phyloP scores from a whole-genome alignment of 1,284 basidiomycete species.

The Cryptococcus deneoformans region DNA sequence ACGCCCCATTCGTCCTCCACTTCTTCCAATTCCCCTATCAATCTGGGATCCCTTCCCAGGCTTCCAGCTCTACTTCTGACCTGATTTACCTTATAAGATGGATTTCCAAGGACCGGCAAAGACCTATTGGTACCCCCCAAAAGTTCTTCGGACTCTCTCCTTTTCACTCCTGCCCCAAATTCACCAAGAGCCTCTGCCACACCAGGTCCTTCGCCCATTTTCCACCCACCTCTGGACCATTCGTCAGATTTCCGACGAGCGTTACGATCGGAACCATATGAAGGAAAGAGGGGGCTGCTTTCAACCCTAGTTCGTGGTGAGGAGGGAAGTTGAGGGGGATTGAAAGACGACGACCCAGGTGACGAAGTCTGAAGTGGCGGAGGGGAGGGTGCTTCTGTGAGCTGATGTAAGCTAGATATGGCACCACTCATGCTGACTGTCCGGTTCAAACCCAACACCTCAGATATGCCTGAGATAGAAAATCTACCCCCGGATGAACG shows the following conservation, averaged over 20 bases:
- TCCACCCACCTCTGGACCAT: slow-evolving; percentile 37
- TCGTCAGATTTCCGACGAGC: slow-evolving; percentile 32
- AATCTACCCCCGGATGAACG: slow-evolving; percentile 30
- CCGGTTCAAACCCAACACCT: slow-evolving; percentile 33
- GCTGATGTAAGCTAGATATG: slow-evolving; percentile 26
- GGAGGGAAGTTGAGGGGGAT: background rate
- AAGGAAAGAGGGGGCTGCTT: slow-evolving; percentile 11
- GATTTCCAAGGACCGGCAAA: background rate
- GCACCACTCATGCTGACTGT: slow-evolving; percentile 29
- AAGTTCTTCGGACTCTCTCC: slow-evolving; percentile 29
- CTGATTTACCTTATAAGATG: background rate
- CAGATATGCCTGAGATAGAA: slow-evolving; percentile 32
- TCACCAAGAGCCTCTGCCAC: slow-evolving; percentile 40
- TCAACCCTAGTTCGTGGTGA: slow-evolving; percentile 21
- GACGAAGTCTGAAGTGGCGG: background rate
- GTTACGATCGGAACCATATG: slow-evolving; percentile 2
- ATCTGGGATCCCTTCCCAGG: slow-evolving; percentile 32
- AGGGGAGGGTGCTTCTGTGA: slow-evolving; percentile 25
- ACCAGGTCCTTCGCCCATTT: slow-evolving; percentile 39
- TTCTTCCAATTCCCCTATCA: slow-evolving; percentile 11
- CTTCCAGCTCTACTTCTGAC: slow-evolving; percentile 33
- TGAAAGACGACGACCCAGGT: background rate
- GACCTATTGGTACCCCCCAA: slow-evolving; percentile 1
- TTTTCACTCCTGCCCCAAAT: slow-evolving; percentile 38
- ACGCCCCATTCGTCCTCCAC: slow-evolving; percentile 38